Conservation (phyloP, 106 monocot genomes). For the Acorus calamus region DNA sequence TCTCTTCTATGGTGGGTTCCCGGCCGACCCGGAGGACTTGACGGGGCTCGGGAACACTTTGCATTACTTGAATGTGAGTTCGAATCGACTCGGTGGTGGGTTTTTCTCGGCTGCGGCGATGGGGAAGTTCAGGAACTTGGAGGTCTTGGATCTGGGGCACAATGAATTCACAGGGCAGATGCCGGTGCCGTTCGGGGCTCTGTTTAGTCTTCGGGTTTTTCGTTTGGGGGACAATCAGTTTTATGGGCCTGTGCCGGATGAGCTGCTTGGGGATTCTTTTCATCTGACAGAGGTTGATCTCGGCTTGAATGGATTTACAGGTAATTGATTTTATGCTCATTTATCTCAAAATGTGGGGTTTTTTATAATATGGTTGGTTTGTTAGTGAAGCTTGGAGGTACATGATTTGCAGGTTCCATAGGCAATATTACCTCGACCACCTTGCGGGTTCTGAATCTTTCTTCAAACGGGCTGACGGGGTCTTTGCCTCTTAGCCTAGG, state of each 20-base stretch:
- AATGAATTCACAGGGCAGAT: conserved; percentile 55
- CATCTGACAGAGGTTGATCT: conserved; percentile 68
- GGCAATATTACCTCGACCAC: conserved; percentile 52
- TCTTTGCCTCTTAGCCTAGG: conserved; percentile 53
- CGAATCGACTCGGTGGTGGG: conserved; percentile 43
- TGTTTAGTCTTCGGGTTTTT: conserved; percentile 48
- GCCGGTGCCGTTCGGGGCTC: conserved; percentile 36
- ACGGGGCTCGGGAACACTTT: conserved; percentile 31
- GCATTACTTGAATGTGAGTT: conserved; percentile 58
- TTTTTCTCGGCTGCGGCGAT: conserved; percentile 43
- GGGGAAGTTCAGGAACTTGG: conserved; percentile 51
- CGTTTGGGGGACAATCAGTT: conserved; percentile 39
- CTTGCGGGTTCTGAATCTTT: conserved; percentile 66
- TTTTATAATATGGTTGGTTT: background rate
- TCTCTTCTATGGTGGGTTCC: conserved; percentile 42
- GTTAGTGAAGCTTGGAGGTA: background rate
- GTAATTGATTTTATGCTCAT: conserved; percentile 30
- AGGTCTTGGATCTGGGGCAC: conserved; percentile 53
- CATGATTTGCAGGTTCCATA: conserved; percentile 42
- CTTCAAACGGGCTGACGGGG: conserved; percentile 69
- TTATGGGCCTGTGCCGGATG: conserved; percentile 43
- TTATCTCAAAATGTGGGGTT: no score
- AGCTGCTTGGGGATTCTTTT: conserved; percentile 43
- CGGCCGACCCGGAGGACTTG: conserved; percentile 23
- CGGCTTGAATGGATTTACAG: conserved; percentile 73